Evolutionary conservation across 2,329 filamentous ascomycete species (phyloP), one percentile per base, ranked within the genome.

Genomic region (Drechslerella dactyloides): DNA sequence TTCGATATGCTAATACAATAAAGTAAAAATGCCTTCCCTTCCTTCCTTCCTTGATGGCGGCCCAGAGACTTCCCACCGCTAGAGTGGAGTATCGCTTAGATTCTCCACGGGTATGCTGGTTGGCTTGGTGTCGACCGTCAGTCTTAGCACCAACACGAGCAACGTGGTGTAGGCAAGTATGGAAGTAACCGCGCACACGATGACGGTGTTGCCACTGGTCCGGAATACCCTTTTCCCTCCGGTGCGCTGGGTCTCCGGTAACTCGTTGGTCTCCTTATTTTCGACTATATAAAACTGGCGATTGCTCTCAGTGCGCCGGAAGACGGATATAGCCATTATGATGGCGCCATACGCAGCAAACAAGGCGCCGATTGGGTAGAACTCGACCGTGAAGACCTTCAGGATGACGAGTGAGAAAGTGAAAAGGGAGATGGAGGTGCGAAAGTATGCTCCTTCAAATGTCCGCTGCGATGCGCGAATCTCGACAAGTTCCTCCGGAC

Each of bases 401-500:
- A 96, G 86, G 58, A 99, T 90, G 74, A 99, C 88, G 55, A 99
- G 87, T 19, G 93, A 89, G 80, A 99, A 97, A 64, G 90, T 93
- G 82, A 97, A 97, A 78, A 97, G 93, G 1, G 90, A 91, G 19
- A 99, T 86, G 1, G 93, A 93, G 0, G 94, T 99, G 73, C 94
- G 90, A 78, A 97, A 89, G 81, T 97, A 99, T 21, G 94, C 94
- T 21, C 94, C 94, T 81, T 99, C 94, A 77, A 97, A 99, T 1
- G 94, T 99, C 61, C 94, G 87, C 79, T 99, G 94, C 10, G 93
- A 91, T 11, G 94, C 94, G 74, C 94, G 90, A 75, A 97, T 89
- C 81, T 97, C 94, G 74, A 97, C 90, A 48, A 99, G 88, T 80
- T 97, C 93, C 76, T 89, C 84, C 23, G 87, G 83, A 2, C 91